phyloP scores from a whole-genome alignment of 2,329 filamentous ascomycete species.

The Neofusicoccum cordaticola region DNA sequence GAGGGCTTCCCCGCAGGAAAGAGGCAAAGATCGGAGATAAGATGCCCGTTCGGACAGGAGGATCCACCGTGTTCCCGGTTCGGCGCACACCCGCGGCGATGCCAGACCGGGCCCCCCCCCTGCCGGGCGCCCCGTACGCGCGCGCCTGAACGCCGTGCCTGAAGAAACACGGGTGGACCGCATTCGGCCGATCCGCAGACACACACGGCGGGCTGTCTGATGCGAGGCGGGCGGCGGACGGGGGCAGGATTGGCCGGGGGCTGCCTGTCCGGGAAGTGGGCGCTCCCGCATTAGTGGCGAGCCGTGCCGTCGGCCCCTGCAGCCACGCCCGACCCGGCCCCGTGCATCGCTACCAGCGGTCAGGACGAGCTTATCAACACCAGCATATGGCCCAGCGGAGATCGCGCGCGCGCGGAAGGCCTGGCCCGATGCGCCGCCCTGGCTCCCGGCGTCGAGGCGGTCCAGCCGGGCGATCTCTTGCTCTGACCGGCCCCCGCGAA shows the following conservation, averaged over 20 bases:
- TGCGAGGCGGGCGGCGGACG: too few species aligned
- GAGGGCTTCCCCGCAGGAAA: neutral
- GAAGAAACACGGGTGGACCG: too few species aligned
- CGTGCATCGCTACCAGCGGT: constrained; percentile 6
- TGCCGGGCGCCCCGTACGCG: neutral
- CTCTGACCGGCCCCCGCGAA: neutral
- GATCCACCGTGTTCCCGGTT: neutral
- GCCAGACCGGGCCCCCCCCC: neutral
- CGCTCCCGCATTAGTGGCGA: neutral
- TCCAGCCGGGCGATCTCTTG: neutral
- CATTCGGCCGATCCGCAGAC: too few species aligned
- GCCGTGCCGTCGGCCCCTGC: constrained; percentile 8
- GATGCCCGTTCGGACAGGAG: neutral
- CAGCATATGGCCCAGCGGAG: neutral
- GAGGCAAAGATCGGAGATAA: neutral
- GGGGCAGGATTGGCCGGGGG: too few species aligned
- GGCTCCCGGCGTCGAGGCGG: neutral
- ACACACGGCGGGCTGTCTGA: too few species aligned
- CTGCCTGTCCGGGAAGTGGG: too few species aligned
- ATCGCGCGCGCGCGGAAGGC: neutral
- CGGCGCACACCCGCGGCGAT: neutral
- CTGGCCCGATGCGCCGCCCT: neutral
- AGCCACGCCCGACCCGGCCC: neutral
- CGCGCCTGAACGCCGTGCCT: neutral
- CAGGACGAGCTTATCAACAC: constrained; percentile 7